phyloP scores from a whole-genome alignment of 108 stramenopile genomes.

The Cyclotella atomus region DNA sequence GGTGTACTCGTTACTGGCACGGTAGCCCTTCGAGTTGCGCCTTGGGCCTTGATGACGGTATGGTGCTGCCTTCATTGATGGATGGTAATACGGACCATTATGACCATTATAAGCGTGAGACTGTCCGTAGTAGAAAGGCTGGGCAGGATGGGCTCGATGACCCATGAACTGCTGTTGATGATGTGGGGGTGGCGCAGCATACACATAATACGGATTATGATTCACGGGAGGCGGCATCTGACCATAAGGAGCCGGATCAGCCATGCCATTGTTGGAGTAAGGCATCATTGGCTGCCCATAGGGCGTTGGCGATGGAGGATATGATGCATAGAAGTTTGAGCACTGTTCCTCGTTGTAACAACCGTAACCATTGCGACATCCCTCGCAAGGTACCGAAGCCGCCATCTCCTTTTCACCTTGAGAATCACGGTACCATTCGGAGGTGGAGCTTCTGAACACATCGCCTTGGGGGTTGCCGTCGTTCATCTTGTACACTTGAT shows the following conservation, averaged over 20 bases:
- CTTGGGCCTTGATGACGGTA: background rate
- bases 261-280: background rate
- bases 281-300: background rate
- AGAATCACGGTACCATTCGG: background rate
- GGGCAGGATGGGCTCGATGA: background rate
- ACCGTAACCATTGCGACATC: background rate
- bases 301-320: background rate
- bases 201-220: background rate
- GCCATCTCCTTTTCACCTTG: constrained; percentile 2
- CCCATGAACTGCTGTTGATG: background rate
- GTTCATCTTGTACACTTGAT: background rate
- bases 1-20: background rate
- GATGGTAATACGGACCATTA: background rate
- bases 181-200: background rate
- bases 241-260: background rate
- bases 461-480: background rate
- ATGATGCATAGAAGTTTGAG: background rate
- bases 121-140: background rate
- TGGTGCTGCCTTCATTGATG: background rate
- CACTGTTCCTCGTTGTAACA: background rate
- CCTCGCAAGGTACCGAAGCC: background rate
- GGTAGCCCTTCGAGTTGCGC: background rate
- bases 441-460: background rate
- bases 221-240: background rate
- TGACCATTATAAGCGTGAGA: background rate